Percentiles rank a stretch among this genome's conserved stretches.
These are phyloP conservation scores for Lactuca saligna DNA, from an alignment of 129 eudicot genomes.

Conservation along the genomic window DNA sequence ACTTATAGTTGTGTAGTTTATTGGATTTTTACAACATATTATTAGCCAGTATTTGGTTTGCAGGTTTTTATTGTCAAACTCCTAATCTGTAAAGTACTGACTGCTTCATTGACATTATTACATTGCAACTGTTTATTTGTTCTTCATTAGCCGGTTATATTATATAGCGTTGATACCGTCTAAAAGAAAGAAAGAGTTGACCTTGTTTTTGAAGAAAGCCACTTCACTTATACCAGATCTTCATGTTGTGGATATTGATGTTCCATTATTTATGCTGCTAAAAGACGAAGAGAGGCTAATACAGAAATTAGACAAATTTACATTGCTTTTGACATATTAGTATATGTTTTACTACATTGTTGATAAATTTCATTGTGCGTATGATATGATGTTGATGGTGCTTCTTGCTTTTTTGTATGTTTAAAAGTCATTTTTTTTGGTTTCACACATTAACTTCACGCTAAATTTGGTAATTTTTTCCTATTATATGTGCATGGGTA, in stretches of 20 bases:
- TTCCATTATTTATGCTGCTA: constrained; percentile 48
- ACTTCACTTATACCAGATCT: constrained; percentile 55
- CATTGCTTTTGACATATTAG: too few relatives aligned
- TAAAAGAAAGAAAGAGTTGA: constrained; percentile 58
- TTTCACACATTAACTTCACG: too few relatives aligned
- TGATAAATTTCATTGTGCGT: too few relatives aligned
- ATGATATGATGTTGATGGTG: too few relatives aligned
- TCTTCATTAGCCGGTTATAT: not conserved
- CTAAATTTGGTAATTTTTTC: too few relatives aligned
- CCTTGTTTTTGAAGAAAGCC: constrained; percentile 55
- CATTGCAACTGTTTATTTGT: not conserved
- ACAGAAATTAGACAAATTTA: too few relatives aligned
- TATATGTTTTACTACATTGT: too few relatives aligned
- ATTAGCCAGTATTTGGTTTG: not conserved
- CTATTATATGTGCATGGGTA: too few relatives aligned
- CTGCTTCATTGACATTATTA: not conserved
- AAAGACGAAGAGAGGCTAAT: constrained; percentile 57
- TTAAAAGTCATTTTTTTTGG: too few relatives aligned
- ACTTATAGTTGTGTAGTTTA: too few relatives aligned
- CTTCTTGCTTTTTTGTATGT: too few relatives aligned
- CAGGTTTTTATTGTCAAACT: not conserved
- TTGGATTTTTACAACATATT: too few relatives aligned
- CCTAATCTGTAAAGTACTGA: constrained; percentile 1
- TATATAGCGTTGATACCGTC: constrained; percentile 63
- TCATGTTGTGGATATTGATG: constrained; percentile 74